Percentiles rank a stretch among this genome's conserved stretches.
Conservation (phyloP, 768 basidiomycete species). For the Rhodotorula kratochvilovae region DNA sequence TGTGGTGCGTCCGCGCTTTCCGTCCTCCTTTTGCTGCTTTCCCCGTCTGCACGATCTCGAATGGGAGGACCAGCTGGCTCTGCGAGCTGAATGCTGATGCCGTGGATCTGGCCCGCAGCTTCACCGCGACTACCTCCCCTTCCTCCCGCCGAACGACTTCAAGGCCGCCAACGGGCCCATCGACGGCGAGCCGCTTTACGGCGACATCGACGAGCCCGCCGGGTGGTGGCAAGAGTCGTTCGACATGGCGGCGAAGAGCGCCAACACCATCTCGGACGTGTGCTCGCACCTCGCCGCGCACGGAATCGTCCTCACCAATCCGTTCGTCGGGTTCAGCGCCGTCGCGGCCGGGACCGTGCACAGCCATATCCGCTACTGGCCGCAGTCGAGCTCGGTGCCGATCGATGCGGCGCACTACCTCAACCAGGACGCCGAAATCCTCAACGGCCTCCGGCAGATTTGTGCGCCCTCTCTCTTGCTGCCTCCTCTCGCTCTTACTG, state of each 20-base stretch:
- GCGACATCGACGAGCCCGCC: neutral
- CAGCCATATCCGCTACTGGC: conserved; percentile 34
- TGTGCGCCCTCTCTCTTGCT: neutral
- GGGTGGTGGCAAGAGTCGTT: conserved; percentile 37
- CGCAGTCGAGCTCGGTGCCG: conserved; percentile 11
- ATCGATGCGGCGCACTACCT: conserved; percentile 16
- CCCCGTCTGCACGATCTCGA: neutral
- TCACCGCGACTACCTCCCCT: conserved; percentile 39
- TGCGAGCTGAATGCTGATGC: neutral
- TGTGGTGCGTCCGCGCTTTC: conserved; percentile 1
- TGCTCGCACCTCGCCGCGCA: conserved; percentile 24
- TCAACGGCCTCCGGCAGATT: conserved; percentile 17
- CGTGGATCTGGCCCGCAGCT: conserved; percentile 6
- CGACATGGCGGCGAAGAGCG: conserved; percentile 25
- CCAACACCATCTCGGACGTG: conserved; percentile 31
- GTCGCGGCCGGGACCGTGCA: conserved; percentile 35
- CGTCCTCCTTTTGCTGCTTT: neutral
- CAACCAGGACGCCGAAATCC: conserved; percentile 26
- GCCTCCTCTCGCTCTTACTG: neutral
- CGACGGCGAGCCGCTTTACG: conserved; percentile 37
- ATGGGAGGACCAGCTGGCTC: no score
- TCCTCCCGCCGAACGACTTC: conserved; percentile 35
- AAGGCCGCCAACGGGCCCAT: conserved; percentile 30
- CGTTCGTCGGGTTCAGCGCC: conserved; percentile 30
- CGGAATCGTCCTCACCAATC: conserved; percentile 32